Evolutionary conservation across 768 basidiomycete species (phyloP), one percentile per base, ranked within the genome.

Genomic region (Dacryopinax primogenitus): DNA sequence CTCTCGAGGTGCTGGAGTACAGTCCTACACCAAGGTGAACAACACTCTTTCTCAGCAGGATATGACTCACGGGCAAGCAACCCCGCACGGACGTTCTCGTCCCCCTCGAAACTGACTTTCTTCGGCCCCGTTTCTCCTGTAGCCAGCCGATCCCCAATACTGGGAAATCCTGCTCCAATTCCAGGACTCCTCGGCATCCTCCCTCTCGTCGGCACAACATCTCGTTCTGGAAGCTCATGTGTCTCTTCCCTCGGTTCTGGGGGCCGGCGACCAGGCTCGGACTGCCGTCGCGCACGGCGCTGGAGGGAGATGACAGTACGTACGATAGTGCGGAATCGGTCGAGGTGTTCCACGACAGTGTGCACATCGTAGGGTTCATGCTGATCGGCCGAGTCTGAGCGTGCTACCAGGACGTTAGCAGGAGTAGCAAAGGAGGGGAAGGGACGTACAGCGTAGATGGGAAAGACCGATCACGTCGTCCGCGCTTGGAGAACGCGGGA

Each of bases 271-370:
- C 51, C 51, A 21, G 51, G 51, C 51, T 58, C 51, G 51, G 51
- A 58, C 3, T 18, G 51, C 51, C 51, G 51, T 4, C 51, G 23
- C 7, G 51, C 11, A 28, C 11, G 26, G 26, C 13, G 51, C 21
- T 58, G 51, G 6, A 58, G 51, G 51, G 51, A 58, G 51, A 58
- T 58, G 51, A 58, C 51, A 30, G 51, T 58, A 30, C 51, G 51
- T 13, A 58, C 51, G 11, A 58, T 30, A 21, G 51, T 58, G 51
- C 51, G 23, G 26, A 58, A 58, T 11, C 51, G 51, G 51, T 58
- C 51, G 9, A 28, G 51, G 51, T 58, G 51, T 21, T 58, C 51
- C 13, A 58, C 51, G 9, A 30, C 26, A 21, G 51, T 58, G 51
- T 30, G 51, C 4, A 58, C 51, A 30, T 58, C 51, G 26, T 58